Base-by-base conservation (phyloP, 768 basidiomycete species). In the Boletus sensibilis region DNA sequence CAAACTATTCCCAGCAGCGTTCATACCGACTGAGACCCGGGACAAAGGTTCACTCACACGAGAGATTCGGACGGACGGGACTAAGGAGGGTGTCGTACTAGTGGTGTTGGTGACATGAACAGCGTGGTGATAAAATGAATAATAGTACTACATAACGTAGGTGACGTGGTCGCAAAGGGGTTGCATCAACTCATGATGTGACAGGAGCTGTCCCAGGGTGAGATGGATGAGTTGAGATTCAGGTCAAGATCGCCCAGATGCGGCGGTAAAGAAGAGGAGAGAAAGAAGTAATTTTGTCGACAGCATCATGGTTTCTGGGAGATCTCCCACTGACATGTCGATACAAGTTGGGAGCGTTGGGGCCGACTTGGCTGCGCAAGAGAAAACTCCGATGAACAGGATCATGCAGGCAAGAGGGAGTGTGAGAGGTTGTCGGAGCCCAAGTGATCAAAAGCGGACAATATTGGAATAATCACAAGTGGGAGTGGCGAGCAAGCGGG, bases 181-280 rank as follows among this genome's bases (percentile, higher is more conserved):
- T 56, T 46, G 38, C 55, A 37, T 55, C 49, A 37, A 58, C 39
- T 38, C 23, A 39, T 45, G 39, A 41, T 60, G n/a, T n/a, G 60
- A 64, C 60, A 60, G 63, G 63, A 61, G 60, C 53, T 67, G 63
- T 67, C 65, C 54, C 56, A 65, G 61, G 66, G 58, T 50, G 42
- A 44, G 56, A 33, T 33, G 52, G 40, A 53, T 21, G 56, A 33
- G 47, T 1, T 29, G 59, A 63, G 64, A 57, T 65, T 63, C 51
- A 46, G 47, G 46, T 1, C 47, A 12, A 58, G 58, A 66, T 63
- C 59, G 45, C 2, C 60, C 37, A 65, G 52, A 61, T 54, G 40
- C 34, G 58, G 62, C 21, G 58, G 62, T 56, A 37, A 52, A 12
- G 54, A 45, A 53, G 51, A 37, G 20, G 33, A 37, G 34, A 31